Evolutionary conservation across 75 land plant species (phyloP), one percentile per base, ranked within the genome.

Genomic region (Selaginella tamariscina): DNA sequence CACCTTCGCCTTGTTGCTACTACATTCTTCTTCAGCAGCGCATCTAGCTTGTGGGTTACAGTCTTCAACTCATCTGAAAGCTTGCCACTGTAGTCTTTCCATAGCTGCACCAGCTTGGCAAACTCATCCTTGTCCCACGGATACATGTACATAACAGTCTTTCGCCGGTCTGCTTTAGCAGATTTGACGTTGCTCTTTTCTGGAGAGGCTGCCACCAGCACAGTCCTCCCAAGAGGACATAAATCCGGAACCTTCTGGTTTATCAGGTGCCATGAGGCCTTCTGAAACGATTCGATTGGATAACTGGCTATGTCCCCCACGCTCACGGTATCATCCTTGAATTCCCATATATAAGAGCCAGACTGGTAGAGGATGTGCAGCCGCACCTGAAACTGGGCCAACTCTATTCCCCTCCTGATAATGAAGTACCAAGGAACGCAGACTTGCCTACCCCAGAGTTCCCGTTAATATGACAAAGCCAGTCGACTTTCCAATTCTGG

Each of bases 361-460:
- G 49, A 39, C 49, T 39, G 11, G 49, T 39, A 39, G 49, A 39
- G 49, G 15, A 39, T 39, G 49, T 39, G 49, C 49, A 39, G 49
- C 49, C 15, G 5, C 11, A 39, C 49, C 15, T 39, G 5, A 15
- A 15, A 39, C 5, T 39, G 11, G 5, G 11, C 15, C 49, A 39
- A 39, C 49, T 39, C 49, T 39, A 39, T 39, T 5, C 11, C 49
- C 11, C 11, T 39, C 15, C 49, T 39, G 49, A 39, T 15, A 15
- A 39, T 39, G 49, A 39, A 39, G 49, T 39, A 39, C 49, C 49
- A 39, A 39, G 49, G 49, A 39, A 39, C 49, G 49, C 49, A 5
- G 49, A 39, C 49, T 39, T 39, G 49, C 49, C 49, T 15, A 39
- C 49, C 5, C 49, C 49, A 5, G 49, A 39, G 15, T 39, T 39